Evolutionary conservation across 768 basidiomycete species (phyloP).

Genomic region (Boletus rubescentipes): DNA sequence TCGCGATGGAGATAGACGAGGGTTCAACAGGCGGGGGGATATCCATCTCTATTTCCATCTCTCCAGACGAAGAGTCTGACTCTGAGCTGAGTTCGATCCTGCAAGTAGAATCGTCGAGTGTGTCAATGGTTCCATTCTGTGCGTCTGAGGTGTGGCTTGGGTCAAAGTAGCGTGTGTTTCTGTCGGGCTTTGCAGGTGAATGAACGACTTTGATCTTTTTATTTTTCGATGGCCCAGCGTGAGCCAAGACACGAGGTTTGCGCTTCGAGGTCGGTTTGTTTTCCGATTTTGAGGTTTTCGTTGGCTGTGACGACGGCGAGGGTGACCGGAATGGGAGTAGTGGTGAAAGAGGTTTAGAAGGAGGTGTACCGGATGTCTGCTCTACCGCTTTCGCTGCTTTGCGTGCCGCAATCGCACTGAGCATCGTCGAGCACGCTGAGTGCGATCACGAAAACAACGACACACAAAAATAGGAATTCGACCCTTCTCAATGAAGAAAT

Average conservation of each 20-base stretch:
- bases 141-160: constrained; percentile 32
- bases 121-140: constrained; percentile 12
- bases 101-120: constrained; percentile 34
- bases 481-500: too few species aligned
- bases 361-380: constrained; percentile 8
- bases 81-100: constrained; percentile 37
- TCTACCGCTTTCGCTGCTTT: constrained; percentile 51
- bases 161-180: constrained; percentile 35
- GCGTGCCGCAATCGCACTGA: constrained; percentile 72
- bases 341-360: constrained; percentile 14
- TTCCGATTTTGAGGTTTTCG: background rate
- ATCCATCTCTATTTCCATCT: constrained; percentile 18
- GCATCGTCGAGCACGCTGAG: constrained; percentile 38
- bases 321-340: constrained; percentile 2
- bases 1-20: constrained; percentile 15
- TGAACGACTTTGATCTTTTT: constrained; percentile 33
- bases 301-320: constrained; percentile 12
- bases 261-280: constrained; percentile 43
- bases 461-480: constrained; percentile 4
- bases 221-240: constrained; percentile 20
- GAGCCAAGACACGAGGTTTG: constrained; percentile 35
- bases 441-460: background rate
- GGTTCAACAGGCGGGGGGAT: constrained; percentile 12
- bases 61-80: constrained; percentile 24
- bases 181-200: constrained; percentile 20